Base-by-base conservation (phyloP, 352 stramenopile genomes). In the Globisporangium spinosum region DNA sequence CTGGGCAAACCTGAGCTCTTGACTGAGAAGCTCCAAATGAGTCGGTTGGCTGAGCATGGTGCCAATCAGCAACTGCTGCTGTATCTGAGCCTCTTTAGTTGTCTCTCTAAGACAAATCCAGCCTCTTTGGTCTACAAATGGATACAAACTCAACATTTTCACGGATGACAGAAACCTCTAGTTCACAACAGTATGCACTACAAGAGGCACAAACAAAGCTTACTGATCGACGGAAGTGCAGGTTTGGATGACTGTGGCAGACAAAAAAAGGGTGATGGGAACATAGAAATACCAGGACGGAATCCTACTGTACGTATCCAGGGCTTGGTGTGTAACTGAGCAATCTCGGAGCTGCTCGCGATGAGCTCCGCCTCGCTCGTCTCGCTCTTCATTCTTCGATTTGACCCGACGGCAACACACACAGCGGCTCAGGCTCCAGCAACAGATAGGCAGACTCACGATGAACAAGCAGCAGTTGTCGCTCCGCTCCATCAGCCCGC, bases 361-460 rank as follows among this genome's bases (percentile, higher is more conserved):
- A 32, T 32, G 29, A 32, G 5, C 15, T 2, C 22, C 38, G 56
- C 29, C 12, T 22, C 7, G 20, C 40, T 35, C 34, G 22, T 61
- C 55, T 15, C 54, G 15, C 9, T 61, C 56, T 47, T 47, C 60
- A 65, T 62, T 68, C 62, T 29, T 15, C 62, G 27, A 51, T 55
- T 45, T 20, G 29, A 51, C 51, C 29, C 10, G 45, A 32, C 12
- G 4, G 38, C 38, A 45, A 45, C 38, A 20, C 51, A 57, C 27
- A 43, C 29, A 51, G 15, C 40, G 15, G 20, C 38, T 4, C 8
- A 59, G 54, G 1, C 20, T 17, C 17, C 7, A 29, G 23, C 53
- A 34, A 40, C 54, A 59, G 12, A 2, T 15, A 55, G 10, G 55
- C 10, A 62, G 17, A n/a, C 17, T 2, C 15, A 49, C 2, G 8